A percentile compares a stretch with the other conserved stretches of the same genome.
phyloP scores from a whole-genome alignment of 441 rosid genomes.

The Populus hybrid region DNA sequence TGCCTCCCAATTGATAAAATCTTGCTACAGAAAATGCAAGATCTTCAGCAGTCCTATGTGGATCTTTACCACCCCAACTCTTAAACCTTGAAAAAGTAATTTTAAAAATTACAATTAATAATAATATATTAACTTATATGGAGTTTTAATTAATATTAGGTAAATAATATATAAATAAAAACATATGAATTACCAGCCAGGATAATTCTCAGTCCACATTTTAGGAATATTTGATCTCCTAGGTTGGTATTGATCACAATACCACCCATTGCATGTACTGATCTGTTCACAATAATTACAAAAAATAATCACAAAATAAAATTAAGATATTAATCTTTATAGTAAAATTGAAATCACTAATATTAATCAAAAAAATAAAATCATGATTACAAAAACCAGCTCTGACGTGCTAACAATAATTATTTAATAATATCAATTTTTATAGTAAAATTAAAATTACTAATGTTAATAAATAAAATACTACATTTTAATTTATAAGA shows the following conservation, averaged over 20 bases:
- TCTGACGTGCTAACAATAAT: too few relatives aligned
- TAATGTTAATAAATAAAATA: too few relatives aligned
- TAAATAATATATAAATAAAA: not conserved
- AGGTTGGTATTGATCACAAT: conserved; percentile 55
- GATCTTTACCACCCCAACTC: conserved; percentile 57
- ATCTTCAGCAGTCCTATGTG: conserved; percentile 65
- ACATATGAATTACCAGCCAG: conserved; percentile 39
- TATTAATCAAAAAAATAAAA: too few relatives aligned
- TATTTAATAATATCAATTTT: too few relatives aligned
- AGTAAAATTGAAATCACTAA: not conserved
- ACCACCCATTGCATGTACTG: conserved; percentile 63
- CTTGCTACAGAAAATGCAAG: conserved; percentile 60
- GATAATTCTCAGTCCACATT: conserved; percentile 82
- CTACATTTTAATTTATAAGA: too few relatives aligned
- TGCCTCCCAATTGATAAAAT: conserved; percentile 63
- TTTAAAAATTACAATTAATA: too few relatives aligned
- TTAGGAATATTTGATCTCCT: conserved; percentile 51
- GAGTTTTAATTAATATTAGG: not conserved
- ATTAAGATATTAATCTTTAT: not conserved
- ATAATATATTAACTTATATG: too few relatives aligned
- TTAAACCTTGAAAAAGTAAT: conserved; percentile 36
- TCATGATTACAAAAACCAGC: too few relatives aligned
- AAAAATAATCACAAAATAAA: not conserved
- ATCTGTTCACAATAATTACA: conserved; percentile 26
- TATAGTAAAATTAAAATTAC: too few relatives aligned